Percentiles rank a stretch among this genome's conserved stretches.
Evolutionary conservation across 768 basidiomycete species (phyloP).

Genomic region (Agaricus bisporus): DNA sequence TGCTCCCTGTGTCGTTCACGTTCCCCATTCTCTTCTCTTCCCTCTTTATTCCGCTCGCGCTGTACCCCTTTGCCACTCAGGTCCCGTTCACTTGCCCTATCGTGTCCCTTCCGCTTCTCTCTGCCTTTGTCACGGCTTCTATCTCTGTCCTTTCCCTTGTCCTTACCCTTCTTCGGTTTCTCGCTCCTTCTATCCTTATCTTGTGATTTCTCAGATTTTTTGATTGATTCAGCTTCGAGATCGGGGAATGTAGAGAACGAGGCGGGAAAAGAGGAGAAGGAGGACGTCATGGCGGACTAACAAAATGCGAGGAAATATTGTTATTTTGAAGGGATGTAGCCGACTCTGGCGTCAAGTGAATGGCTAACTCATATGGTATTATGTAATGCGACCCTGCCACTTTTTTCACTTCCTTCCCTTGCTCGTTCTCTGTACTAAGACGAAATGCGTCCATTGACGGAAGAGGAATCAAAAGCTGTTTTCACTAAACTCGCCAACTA

Average conservation of each 20-base stretch:
- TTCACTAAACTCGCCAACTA: constrained; percentile 98
- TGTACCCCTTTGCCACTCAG: constrained; percentile 15
- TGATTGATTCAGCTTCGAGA: constrained; percentile 28
- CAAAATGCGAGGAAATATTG: too few species aligned
- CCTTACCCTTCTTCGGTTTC: constrained; percentile 8
- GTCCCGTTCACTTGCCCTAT: constrained; percentile 11
- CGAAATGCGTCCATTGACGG: constrained; percentile 89
- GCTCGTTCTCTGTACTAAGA: background rate
- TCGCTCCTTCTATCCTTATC: constrained; percentile 10
- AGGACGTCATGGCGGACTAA: constrained; percentile 30
- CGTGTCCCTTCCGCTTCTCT: constrained; percentile 14
- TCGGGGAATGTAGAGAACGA: constrained; percentile 71
- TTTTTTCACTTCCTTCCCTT: constrained; percentile 2
- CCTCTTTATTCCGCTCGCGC: constrained; percentile 10
- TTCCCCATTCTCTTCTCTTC: constrained; percentile 16
- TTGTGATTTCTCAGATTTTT: background rate
- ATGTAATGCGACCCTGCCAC: constrained; percentile 10
- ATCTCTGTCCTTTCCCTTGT: constrained; percentile 15
- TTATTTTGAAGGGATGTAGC: too few species aligned
- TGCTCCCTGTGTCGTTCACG: constrained; percentile 9
- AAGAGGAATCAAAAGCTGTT: constrained; percentile 94
- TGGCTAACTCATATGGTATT: constrained; percentile 1
- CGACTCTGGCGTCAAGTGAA: too few species aligned
- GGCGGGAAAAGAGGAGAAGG: constrained; percentile 58
- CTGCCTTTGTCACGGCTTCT: constrained; percentile 5